Conservation (phyloP, 352 stramenopile species). For the Globisporangium recalcitrans region DNA sequence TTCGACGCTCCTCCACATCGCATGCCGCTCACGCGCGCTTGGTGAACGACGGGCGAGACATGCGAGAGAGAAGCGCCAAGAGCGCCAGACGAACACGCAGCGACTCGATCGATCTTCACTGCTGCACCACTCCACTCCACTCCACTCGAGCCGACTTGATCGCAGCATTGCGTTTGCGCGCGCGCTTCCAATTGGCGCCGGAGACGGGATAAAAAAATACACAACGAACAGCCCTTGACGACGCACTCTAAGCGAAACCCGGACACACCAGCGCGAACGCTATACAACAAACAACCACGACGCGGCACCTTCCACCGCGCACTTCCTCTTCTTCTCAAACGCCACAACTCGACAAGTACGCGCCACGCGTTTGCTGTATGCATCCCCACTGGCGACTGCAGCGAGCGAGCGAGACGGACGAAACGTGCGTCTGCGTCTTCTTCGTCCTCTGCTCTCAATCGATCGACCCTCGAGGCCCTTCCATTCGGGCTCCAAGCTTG, state of each 20-base stretch:
- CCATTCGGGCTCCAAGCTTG: slow-evolving; percentile 15
- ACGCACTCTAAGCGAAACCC: slow-evolving; percentile 7
- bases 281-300: slow-evolving; percentile 1
- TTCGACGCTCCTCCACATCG: background rate
- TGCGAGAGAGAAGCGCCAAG: background rate
- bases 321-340: slow-evolving; percentile 9
- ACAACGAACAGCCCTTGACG: slow-evolving; percentile 4
- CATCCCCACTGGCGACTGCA: background rate
- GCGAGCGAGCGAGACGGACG: background rate
- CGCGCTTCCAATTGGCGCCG: slow-evolving; percentile 2
- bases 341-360: slow-evolving; percentile 5
- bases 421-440: background rate
- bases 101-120: background rate
- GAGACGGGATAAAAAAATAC: slow-evolving; percentile 9
- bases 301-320: background rate
- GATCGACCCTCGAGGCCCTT: slow-evolving; percentile 18
- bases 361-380: slow-evolving; percentile 8
- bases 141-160: background rate
- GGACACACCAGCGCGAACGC: slow-evolving; percentile 3
- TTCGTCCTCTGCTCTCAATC: slow-evolving; percentile 4
- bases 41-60: background rate
- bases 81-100: background rate
- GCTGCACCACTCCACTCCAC: background rate
- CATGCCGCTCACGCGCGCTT: background rate
- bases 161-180: background rate